Evolutionary conservation across 2,329 filamentous ascomycete genomes (phyloP).

Genomic region (Cladosporium sp.): DNA sequence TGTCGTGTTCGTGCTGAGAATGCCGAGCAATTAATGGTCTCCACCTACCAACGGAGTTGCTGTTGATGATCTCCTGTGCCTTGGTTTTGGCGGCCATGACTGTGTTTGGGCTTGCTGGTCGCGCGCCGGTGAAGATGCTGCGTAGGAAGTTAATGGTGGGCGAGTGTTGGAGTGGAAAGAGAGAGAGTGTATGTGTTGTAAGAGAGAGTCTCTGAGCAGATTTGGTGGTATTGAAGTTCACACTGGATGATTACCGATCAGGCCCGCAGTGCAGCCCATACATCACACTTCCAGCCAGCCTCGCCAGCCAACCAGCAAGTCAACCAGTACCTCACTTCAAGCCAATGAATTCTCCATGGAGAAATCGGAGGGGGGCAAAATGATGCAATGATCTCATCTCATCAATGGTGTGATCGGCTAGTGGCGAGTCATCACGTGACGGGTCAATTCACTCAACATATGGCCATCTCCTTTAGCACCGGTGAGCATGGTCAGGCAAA

Average conservation of each 20-base stretch:
- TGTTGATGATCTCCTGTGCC: constrained; percentile 80
- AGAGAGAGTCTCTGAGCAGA: not conserved
- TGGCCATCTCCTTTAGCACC: too few relatives aligned
- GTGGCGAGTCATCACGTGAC: too few relatives aligned
- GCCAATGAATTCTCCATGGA: too few relatives aligned
- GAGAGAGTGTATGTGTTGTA: not conserved
- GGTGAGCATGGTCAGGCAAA: too few relatives aligned
- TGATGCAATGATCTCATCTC: too few relatives aligned
- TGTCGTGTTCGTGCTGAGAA: not conserved
- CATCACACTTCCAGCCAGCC: not conserved
- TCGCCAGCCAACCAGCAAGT: not conserved
- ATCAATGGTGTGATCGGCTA: too few relatives aligned
- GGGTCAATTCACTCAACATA: too few relatives aligned
- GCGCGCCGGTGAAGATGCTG: constrained; percentile 62
- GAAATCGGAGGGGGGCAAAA: too few relatives aligned
- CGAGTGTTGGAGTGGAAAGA: constrained; percentile 11
- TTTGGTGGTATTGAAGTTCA: not conserved
- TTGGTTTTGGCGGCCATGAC: constrained; percentile 84
- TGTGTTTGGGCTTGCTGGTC: constrained; percentile 51
- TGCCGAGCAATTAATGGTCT: not conserved
- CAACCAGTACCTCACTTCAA: not conserved
- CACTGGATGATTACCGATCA: not conserved
- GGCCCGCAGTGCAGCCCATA: not conserved
- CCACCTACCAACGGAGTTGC: constrained; percentile 74
- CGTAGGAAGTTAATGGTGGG: constrained; percentile 64